Evolutionary conservation across 805 yeast genomes (phyloP).

Genomic region (Lipomyces chichibuensis): DNA sequence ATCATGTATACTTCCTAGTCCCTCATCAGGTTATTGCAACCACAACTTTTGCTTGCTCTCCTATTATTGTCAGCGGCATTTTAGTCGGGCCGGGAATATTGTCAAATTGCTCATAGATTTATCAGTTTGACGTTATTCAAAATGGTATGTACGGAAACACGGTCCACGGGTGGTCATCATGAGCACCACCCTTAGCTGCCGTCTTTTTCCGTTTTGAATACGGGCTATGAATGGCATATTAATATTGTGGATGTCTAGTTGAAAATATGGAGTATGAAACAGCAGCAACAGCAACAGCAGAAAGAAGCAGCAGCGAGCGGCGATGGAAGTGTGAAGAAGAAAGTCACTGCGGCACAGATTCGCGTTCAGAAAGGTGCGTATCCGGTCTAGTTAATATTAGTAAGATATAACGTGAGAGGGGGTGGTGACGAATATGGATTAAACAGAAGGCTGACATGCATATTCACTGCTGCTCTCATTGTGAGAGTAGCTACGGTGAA

Average conservation of each 20-base stretch:
- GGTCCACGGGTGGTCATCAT: not conserved
- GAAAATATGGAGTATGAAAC: slow-evolving; percentile 62
- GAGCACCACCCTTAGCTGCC: not conserved
- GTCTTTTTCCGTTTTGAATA: too few relatives aligned
- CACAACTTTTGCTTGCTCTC: not conserved
- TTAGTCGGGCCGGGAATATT: not conserved
- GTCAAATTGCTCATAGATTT: not conserved
- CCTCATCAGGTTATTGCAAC: not conserved
- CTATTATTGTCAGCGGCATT: not conserved
- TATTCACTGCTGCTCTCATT: not conserved
- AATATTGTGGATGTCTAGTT: slow-evolving; percentile 45
- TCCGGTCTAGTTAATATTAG: too few relatives aligned
- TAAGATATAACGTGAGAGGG: not conserved
- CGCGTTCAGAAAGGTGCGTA: slow-evolving; percentile 61
- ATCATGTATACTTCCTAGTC: too few relatives aligned
- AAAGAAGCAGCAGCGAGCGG: slow-evolving; percentile 43
- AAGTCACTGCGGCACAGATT: slow-evolving; percentile 65
- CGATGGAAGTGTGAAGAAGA: slow-evolving; percentile 41
- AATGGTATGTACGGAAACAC: not conserved
- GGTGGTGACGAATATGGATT: not conserved
- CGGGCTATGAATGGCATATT: not conserved
- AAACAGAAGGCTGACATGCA: not conserved
- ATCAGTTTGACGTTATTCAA: not conserved
- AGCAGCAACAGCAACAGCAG: slow-evolving; percentile 57
- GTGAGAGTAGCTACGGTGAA: not conserved